Conservation (phyloP, 257 asterid genomes). For the Ehretia macrophylla region DNA sequence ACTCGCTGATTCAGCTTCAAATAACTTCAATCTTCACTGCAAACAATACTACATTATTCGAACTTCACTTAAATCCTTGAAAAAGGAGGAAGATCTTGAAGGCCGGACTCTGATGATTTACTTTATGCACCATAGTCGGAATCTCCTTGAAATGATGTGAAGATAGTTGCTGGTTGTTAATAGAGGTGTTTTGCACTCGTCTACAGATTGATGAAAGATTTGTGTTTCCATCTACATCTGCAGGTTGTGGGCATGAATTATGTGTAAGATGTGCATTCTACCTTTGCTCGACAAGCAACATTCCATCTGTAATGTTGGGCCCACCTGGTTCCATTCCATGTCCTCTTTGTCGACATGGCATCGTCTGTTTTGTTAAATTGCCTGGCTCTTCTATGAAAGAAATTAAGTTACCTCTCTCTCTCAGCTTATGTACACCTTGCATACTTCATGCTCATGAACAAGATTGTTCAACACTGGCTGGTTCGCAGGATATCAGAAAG, state of each 20-base stretch:
- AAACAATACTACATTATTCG: no score
- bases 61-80: no score
- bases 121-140: no score
- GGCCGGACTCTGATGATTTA: no score
- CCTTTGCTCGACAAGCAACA: slow-evolving; percentile 72
- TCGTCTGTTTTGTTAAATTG: slow-evolving; percentile 43
- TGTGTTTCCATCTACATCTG: neutral
- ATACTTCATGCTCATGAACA: slow-evolving; percentile 80
- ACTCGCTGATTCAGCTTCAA: no score
- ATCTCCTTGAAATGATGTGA: no score
- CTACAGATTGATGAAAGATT: no score
- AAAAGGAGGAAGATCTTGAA: no score
- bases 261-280: slow-evolving; percentile 76
- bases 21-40: no score
- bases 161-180: no score
- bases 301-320: slow-evolving; percentile 41
- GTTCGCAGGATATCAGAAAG: slow-evolving; percentile 61
- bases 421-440: slow-evolving; percentile 83
- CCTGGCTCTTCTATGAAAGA: slow-evolving; percentile 64
- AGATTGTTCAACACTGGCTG: slow-evolving; percentile 41
- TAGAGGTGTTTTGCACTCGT: no score
- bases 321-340: slow-evolving; percentile 72
- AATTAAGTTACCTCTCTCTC: slow-evolving; percentile 53
- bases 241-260: slow-evolving; percentile 74
- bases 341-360: slow-evolving; percentile 71